A percentile compares a stretch with the other conserved stretches of the same genome.
Evolutionary conservation across 2,329 filamentous ascomycete species (phyloP).

Genomic region (Fusarium sp.): DNA sequence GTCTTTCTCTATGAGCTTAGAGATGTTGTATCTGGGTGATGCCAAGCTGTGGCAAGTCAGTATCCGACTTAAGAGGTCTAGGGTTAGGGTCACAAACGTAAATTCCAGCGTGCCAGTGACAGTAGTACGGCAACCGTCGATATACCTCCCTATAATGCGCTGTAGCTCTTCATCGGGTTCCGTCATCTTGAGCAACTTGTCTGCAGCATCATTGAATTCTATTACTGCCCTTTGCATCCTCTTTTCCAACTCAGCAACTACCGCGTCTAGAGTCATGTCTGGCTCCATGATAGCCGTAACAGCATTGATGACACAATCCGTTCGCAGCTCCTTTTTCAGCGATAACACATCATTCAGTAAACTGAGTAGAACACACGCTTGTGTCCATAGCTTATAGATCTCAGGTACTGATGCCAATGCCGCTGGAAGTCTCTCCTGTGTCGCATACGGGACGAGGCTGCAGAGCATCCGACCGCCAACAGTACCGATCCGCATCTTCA

Average conservation of each 20-base stretch:
- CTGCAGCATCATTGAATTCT: slow-evolving; percentile 47
- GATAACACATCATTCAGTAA: slow-evolving; percentile 54
- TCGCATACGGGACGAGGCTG: slow-evolving; percentile 50
- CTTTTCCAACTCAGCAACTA: slow-evolving; percentile 42
- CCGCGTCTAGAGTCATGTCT: slow-evolving; percentile 42
- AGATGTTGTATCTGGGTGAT: slow-evolving; percentile 54
- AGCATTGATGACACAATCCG: slow-evolving; percentile 51
- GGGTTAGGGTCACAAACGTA: slow-evolving; percentile 48
- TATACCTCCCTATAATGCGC: slow-evolving; percentile 42
- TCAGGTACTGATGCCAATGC: slow-evolving; percentile 21
- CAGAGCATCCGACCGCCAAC: slow-evolving; percentile 48
- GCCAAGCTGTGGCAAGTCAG: slow-evolving; percentile 46
- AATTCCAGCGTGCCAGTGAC: slow-evolving; percentile 54
- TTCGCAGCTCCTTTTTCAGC: slow-evolving; percentile 53
- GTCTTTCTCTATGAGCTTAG: slow-evolving; percentile 51
- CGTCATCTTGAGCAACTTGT: slow-evolving; percentile 22
- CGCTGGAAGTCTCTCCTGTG: slow-evolving; percentile 22
- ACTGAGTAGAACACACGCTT: slow-evolving; percentile 46
- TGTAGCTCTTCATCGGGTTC: slow-evolving; percentile 25
- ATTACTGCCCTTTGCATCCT: slow-evolving; percentile 45
- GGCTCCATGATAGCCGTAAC: slow-evolving; percentile 48
- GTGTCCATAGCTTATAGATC: slow-evolving; percentile 39
- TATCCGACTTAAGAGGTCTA: not conserved
- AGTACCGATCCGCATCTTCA: slow-evolving; percentile 50
- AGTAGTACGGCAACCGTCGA: slow-evolving; percentile 52